Evolutionary conservation across 176 grass and related monocot genomes (phyloP), one percentile per base, ranked within the genome.

Genomic region (Bonia amplexicaulis): DNA sequence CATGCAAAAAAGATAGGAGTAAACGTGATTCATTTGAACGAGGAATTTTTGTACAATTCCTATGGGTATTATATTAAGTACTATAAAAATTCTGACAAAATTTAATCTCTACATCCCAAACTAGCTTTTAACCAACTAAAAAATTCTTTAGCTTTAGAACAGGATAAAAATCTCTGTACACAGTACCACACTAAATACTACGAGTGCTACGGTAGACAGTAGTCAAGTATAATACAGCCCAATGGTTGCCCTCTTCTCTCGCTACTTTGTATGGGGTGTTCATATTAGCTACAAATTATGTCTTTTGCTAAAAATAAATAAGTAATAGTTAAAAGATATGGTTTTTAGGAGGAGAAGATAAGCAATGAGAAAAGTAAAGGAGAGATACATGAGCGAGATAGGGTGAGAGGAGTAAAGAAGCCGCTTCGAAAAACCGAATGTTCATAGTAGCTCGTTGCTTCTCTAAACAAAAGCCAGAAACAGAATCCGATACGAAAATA

Each of bases 281-380:
- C 1, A 37, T 37, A 6, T 37, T 0, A 37, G 5, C 5, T 37
- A 3, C 0, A 3, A 3, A 0, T 37, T 4, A 37, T 37, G 1
- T 5, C 4, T 37, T 37, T 37, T 5, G 35, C 0, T 37, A 0
- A 37, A 37, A 37, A 37, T 37, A 37, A 37, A 37, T 37, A 37
- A 37, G 5, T 37, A 37, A 0, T 37, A 37, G 35, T 37, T 37
- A 37, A 0, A 37, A 37, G 5, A 37, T 37, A 5, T 37, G 5
- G 0, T 37, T 37, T 37, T 37, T 37, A 5, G 35, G 5, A 37
- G 5, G 0, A 37, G 35, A 37, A 37, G 35, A 37, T 37, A 0
- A 6, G 5, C 35, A 37, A 0, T 37, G 4, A 37, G 35, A 0
- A 37, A 37, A 37, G 0, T 37, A 4, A 37, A 33, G 2, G 4